Base-by-base conservation (phyloP, 805 yeast genomes). In the Metschnikowia kofuensis region DNA sequence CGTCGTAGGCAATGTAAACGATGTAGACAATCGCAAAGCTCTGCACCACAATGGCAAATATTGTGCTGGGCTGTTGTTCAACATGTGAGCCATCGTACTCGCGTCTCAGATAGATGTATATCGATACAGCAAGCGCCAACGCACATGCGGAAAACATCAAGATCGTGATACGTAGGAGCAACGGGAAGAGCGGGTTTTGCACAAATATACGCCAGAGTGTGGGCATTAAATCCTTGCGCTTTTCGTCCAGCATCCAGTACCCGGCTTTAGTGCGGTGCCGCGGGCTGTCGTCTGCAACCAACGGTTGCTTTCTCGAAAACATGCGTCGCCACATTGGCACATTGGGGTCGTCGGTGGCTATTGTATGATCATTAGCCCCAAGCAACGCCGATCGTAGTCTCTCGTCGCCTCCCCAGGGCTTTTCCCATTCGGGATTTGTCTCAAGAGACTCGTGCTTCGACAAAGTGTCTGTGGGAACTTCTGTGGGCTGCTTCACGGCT, bases 21-120 rank as follows among this genome's bases (percentile, higher is more conserved):
- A 90, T 76, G 63, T 94, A 94, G 0, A 82, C 77, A 27, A 89
- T 68, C 2, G 96, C 96, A 52, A 83, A 74, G 29, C 89, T 72
- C 60, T 90, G 92, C 4, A 92, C 96, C 45, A 83, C 83, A 2
- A 94, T 78, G 4, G 97, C 94, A 96, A 94, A 89, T 40, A 91
- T 83, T 0, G 98, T 88, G 57, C 96, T 85, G 14, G 99, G 86
- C 60, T 87, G 90, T 62, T 87, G 96, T 7, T 77, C 72, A 7
- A 88, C 67, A 11, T 69, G 62, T 14, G 58, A 53, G 3, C 66
- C 68, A 14, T 68, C 66, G 53, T 69, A 70, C 21, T 63, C 50
- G 14, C 62, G 56, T 43, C 64, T 57, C 42, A 78, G 75, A 47
- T 64, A 60, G 10, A 66, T 65, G 53, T 75, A 81, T 46, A 89